phyloP scores from a whole-genome alignment of 345 rosid species.

The Citrus unshiu region DNA sequence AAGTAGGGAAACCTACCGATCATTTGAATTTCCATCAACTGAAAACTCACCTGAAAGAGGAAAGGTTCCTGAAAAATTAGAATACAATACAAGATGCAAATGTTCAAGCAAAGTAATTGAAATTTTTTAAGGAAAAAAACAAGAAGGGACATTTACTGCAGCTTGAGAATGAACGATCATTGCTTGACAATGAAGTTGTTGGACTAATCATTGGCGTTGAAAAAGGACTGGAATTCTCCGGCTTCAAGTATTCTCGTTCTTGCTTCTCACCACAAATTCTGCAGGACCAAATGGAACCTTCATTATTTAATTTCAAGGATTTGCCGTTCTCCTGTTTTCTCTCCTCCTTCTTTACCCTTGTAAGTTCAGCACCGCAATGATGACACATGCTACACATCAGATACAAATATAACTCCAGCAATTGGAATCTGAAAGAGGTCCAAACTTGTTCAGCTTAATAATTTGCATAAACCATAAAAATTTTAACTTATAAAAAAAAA shows the following conservation, averaged over 20 bases:
- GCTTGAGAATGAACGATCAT: constrained; percentile 64
- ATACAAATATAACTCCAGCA: constrained; percentile 17
- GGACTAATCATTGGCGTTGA: constrained; percentile 54
- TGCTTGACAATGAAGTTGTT: constrained; percentile 51
- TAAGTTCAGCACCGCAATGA: constrained; percentile 38
- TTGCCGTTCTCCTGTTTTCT: constrained; percentile 26
- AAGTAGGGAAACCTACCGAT: constrained; percentile 36
- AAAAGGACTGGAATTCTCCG: constrained; percentile 22
- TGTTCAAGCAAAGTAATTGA: not conserved
- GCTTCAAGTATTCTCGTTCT: constrained; percentile 24
- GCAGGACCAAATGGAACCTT: constrained; percentile 32
- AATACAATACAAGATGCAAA: not conserved
- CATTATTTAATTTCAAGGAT: constrained; percentile 28
- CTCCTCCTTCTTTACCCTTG: constrained; percentile 24
- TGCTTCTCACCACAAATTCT: constrained; percentile 51
- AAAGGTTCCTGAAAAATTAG: constrained; percentile 16
- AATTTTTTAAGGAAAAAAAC: not conserved
- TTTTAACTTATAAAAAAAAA: not conserved
- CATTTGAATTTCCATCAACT: constrained; percentile 53
- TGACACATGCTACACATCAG: constrained; percentile 45
- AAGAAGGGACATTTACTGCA: constrained; percentile 39
- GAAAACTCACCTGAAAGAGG: constrained; percentile 61
- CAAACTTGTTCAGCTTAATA: constrained; percentile 21
- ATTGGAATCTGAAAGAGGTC: constrained; percentile 2
- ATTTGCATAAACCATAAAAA: not conserved